phyloP scores from a whole-genome alignment of 208 protist genomes.

The Novymonas esmeraldas region DNA sequence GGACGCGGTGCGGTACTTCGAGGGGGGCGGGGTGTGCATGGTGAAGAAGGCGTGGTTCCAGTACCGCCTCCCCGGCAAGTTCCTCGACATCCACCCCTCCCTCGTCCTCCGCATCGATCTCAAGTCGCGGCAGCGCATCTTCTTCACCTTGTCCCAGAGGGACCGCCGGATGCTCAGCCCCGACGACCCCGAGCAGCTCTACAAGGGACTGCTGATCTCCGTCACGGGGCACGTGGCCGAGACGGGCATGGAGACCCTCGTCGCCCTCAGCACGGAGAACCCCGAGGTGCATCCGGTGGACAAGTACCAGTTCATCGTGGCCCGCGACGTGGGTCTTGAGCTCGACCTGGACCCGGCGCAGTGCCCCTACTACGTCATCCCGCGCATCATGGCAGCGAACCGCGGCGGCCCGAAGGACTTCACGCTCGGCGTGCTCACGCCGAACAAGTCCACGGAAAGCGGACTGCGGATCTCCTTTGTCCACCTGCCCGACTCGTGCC shows the following conservation, averaged over 20 bases:
- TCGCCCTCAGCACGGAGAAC: conserved; percentile 30
- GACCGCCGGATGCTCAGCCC: conserved; percentile 49
- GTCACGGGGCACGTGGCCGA: conserved; percentile 26
- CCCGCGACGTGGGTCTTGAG: conserved; percentile 50
- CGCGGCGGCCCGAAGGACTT: conserved; percentile 28
- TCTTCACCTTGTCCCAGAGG: conserved; percentile 58
- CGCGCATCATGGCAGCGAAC: conserved; percentile 38
- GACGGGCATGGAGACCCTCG: conserved; percentile 21
- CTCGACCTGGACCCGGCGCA: conserved; percentile 49
- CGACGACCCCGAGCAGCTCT: conserved; percentile 40
- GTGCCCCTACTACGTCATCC: conserved; percentile 58
- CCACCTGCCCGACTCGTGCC: conserved; percentile 29
- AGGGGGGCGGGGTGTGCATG: conserved; percentile 59
- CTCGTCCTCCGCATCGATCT: conserved; percentile 51
- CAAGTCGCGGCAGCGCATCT: conserved; percentile 34
- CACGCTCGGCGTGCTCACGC: conserved; percentile 36
- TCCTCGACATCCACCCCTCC: conserved; percentile 41
- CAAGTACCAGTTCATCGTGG: conserved; percentile 42
- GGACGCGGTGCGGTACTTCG: conserved; percentile 59
- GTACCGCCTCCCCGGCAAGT: conserved; percentile 55
- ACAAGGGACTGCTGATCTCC: conserved; percentile 51
- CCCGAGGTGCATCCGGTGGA: conserved; percentile 28
- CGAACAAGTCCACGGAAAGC: conserved; percentile 20
- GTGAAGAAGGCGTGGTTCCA: conserved; percentile 33
- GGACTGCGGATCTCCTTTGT: conserved; percentile 41